phyloP scores from a whole-genome alignment of 176 grass and related monocot species.

The Puccinellia tenuiflora region DNA sequence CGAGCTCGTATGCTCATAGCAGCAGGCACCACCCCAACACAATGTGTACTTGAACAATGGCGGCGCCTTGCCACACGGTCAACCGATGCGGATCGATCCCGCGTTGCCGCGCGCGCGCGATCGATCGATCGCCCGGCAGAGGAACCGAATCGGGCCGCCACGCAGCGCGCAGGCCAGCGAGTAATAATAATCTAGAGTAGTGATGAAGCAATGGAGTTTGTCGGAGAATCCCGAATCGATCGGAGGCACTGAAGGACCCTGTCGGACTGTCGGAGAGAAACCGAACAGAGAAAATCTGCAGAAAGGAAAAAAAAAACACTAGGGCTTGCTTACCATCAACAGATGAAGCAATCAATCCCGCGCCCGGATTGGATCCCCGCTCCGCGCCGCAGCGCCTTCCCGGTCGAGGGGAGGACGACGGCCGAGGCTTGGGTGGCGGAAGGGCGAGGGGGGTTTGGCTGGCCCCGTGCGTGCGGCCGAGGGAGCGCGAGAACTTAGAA shows the following conservation, averaged over 20 bases:
- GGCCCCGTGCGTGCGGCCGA: neutral
- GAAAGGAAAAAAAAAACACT: neutral
- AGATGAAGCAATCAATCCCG: neutral
- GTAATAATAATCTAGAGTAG: neutral
- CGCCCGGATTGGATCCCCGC: neutral
- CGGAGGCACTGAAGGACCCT: too few relatives aligned
- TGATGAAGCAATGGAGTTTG: neutral
- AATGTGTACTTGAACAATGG: neutral
- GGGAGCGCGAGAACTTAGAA: conserved; percentile 12
- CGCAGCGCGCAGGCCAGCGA: neutral
- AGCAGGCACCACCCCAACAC: neutral
- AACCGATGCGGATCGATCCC: neutral
- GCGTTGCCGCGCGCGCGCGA: neutral
- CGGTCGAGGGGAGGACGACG: neutral
- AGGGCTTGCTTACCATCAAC: neutral
- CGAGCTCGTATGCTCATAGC: neutral
- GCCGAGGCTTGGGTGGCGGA: neutral
- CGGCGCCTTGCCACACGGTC: neutral
- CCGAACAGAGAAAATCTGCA: neutral
- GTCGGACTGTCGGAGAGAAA: too few relatives aligned
- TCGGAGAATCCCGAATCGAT: neutral
- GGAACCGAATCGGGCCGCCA: neutral
- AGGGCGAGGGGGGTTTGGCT: neutral
- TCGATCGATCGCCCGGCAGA: neutral
- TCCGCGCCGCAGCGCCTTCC: neutral